Base-by-base conservation (phyloP, 345 rosid species). In the Acer campestre region DNA sequence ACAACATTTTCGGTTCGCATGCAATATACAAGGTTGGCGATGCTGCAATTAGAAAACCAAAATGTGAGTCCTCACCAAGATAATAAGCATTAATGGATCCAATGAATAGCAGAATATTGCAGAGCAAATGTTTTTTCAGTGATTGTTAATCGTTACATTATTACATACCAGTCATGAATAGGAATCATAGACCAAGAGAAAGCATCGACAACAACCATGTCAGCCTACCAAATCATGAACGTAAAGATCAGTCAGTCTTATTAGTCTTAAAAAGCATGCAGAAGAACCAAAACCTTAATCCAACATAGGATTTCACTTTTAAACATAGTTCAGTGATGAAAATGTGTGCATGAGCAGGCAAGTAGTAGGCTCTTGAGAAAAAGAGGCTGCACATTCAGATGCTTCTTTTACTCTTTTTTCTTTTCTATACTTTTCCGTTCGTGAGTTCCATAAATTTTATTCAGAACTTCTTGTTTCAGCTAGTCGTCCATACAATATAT, bases 1-100 rank as follows among this genome's bases (percentile, higher is more conserved):
- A 84, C 82, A 11, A 87, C 14, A 75, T 89, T 91, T 85, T 91
- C 96, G 1, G 88, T 84, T 83, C 92, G 82, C 92, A 87, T 87
- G 86, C 89, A 80, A 77, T 89, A 88, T 25, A 91, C 91, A 70
- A 91, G 88, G 82, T 87, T 81, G 23, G 90, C 83, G 71, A 88
- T 88, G 76, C 93, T 91, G 91, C 85, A 77, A 42, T 68, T 23
- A 1, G 61, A 56, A 70, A 82, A 80, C 38, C 67, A 12, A 22
- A 64, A 35, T 13, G 18, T 25, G 23, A 75, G 65, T 71, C 10
- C 71, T 42, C 46, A 8, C 46, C 46, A 8, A 42, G 46, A 42
- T 42, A 42, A 35, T 35, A 35, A 35, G 38, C 38, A 35, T 35
- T 35, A 35, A 42, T 42, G 0, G 46, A 42, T 42, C 46, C 46